These are phyloP conservation scores for Microbotryomycetes sp. DNA, from an alignment of 1,284 basidiomycete species.

Conservation along the genomic window DNA sequence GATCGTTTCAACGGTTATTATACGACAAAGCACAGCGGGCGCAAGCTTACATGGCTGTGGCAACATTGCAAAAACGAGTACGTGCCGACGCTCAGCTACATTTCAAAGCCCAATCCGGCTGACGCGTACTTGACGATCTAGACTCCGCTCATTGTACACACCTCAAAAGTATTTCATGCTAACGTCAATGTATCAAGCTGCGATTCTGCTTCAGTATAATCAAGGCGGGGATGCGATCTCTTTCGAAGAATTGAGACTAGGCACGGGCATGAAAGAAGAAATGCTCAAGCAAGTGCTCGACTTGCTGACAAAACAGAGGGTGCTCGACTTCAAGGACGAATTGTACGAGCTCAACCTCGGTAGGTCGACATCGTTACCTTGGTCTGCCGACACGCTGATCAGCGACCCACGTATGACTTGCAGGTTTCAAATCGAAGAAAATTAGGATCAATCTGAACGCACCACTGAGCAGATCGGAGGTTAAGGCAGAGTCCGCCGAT, in stretches of 20 bases:
- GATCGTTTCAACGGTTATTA: constrained; percentile 93
- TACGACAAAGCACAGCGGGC: constrained; percentile 79
- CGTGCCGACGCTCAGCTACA: background rate
- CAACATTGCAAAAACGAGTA: constrained; percentile 90
- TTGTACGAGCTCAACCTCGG: constrained; percentile 91
- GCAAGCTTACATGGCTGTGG: constrained; percentile 96
- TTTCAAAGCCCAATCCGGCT: too few relatives aligned
- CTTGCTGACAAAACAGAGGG: constrained; percentile 79
- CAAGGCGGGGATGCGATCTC: constrained; percentile 68
- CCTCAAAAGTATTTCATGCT: constrained; percentile 91
- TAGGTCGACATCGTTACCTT: constrained; percentile 43
- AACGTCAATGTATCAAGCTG: constrained; percentile 92
- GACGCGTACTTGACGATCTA: too few relatives aligned
- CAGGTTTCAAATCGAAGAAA: constrained; percentile 96
- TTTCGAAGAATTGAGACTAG: constrained; percentile 68
- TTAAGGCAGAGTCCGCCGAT: constrained; percentile 82
- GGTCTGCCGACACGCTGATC: background rate
- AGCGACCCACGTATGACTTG: background rate
- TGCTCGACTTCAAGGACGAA: constrained; percentile 71
- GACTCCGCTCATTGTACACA: constrained; percentile 78
- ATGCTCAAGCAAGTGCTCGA: constrained; percentile 75
- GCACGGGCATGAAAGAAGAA: constrained; percentile 77
- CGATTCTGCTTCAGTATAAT: constrained; percentile 91
- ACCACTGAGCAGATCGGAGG: constrained; percentile 80
- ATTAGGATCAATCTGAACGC: constrained; percentile 88